phyloP scores from a whole-genome alignment of 2,329 filamentous ascomycete species.

The Arthrobotrys sphaeroides region DNA sequence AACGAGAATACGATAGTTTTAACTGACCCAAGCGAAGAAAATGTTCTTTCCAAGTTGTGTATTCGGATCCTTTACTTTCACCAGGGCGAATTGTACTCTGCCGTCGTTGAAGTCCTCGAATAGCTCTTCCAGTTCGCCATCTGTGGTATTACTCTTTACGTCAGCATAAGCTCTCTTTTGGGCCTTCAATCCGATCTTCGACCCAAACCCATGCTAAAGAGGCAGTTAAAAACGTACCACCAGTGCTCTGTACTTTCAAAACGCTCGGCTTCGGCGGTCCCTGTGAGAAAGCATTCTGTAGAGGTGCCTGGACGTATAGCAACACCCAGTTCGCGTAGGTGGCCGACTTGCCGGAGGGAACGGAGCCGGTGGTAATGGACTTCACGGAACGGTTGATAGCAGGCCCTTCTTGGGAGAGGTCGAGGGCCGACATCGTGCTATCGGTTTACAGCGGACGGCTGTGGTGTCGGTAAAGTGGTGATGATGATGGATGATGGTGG shows the following conservation, averaged over 20 bases:
- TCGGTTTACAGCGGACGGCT: slow-evolving; percentile 37
- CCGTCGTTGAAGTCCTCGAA: slow-evolving; percentile 97
- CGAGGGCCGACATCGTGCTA: slow-evolving; percentile 73
- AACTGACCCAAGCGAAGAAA: slow-evolving; percentile 81
- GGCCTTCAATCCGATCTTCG: neutral
- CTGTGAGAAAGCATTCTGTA: slow-evolving; percentile 89
- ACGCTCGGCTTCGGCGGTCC: slow-evolving; percentile 90
- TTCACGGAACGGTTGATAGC: slow-evolving; percentile 70
- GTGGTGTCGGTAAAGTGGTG: neutral
- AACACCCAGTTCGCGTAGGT: slow-evolving; percentile 93
- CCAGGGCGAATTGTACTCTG: slow-evolving; percentile 93
- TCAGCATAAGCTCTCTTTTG: slow-evolving; percentile 9
- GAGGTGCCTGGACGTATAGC: slow-evolving; percentile 89
- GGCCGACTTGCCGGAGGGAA: slow-evolving; percentile 73
- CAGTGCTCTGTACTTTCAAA: slow-evolving; percentile 90
- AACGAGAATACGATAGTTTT: neutral
- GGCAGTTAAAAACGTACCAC: slow-evolving; percentile 68
- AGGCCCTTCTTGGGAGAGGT: slow-evolving; percentile 67
- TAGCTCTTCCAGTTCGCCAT: slow-evolving; percentile 88
- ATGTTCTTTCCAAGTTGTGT: slow-evolving; percentile 88
- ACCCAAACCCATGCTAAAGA: slow-evolving; percentile 1
- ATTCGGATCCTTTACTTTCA: slow-evolving; percentile 96
- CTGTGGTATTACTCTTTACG: slow-evolving; percentile 63
- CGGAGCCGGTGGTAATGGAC: slow-evolving; percentile 71
- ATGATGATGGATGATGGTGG: neutral